These are phyloP conservation scores for Biscogniauxia marginata DNA, from an alignment of 2,329 filamentous ascomycete species.

Conservation along the genomic window DNA sequence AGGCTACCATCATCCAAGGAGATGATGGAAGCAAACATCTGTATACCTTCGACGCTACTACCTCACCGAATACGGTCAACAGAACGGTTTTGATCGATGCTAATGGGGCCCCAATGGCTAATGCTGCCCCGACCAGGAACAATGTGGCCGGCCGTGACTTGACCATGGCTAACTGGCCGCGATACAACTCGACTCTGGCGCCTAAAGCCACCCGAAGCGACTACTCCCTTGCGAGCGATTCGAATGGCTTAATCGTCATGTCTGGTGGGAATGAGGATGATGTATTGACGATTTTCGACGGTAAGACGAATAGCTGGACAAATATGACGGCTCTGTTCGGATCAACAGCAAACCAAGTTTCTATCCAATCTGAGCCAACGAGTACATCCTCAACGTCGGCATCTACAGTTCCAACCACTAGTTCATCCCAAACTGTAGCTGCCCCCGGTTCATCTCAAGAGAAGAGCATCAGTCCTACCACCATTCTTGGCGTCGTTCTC, in stretches of 20 bases:
- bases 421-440: slow-evolving; percentile 10
- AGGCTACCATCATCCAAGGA: slow-evolving; percentile 66
- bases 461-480: slow-evolving; percentile 41
- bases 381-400: slow-evolving; percentile 31
- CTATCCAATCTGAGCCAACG: slow-evolving; percentile 24
- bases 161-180: slow-evolving; percentile 66
- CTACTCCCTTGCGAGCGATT: slow-evolving; percentile 69
- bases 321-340: slow-evolving; percentile 65
- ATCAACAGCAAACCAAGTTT: slow-evolving; percentile 37
- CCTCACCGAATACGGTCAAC: slow-evolving; percentile 72
- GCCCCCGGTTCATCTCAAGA: slow-evolving; percentile 8
- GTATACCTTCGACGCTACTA: slow-evolving; percentile 72
- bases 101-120: slow-evolving; percentile 52
- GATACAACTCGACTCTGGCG: slow-evolving; percentile 74
- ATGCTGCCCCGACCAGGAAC: slow-evolving; percentile 42
- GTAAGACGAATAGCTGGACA: slow-evolving; percentile 72
- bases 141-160: slow-evolving; percentile 42
- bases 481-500: slow-evolving; percentile 77
- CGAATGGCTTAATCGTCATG: slow-evolving; percentile 69
- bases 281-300: slow-evolving; percentile 75
- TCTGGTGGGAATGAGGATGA: slow-evolving; percentile 70
- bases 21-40: slow-evolving; percentile 76
- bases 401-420: slow-evolving; percentile 28
- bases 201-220: slow-evolving; percentile 63
- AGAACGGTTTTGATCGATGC: slow-evolving; percentile 66